Evolutionary conservation across 345 rosid species (phyloP).

Genomic region (Populus tremula): DNA sequence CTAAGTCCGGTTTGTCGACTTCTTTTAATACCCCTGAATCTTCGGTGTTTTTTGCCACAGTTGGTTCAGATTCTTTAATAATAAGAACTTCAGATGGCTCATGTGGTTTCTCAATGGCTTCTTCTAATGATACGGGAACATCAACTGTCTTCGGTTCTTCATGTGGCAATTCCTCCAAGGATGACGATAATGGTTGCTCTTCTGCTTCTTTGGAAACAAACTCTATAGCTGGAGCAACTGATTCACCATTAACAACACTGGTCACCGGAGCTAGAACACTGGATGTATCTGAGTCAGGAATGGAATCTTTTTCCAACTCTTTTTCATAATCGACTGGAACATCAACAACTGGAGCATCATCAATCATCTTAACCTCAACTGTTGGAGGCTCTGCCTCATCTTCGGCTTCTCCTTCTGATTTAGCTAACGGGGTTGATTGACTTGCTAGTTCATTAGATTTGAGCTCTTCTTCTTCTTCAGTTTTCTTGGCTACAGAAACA

Average conservation of each 20-base stretch:
- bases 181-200: background rate
- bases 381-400: background rate
- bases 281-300: background rate
- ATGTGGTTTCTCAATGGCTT: constrained; percentile 4
- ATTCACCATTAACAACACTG: background rate
- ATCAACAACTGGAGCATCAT: background rate
- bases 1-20: background rate
- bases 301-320: background rate
- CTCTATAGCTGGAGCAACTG: constrained; percentile 6
- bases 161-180: background rate
- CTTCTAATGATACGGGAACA: background rate
- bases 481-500: background rate
- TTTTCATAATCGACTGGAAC: background rate
- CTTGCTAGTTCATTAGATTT: background rate
- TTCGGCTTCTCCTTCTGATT: background rate
- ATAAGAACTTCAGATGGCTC: constrained; percentile 10
- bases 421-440: background rate
- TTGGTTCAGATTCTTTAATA: background rate
- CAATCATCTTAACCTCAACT: constrained; percentile 8
- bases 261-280: background rate
- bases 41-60: background rate
- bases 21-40: constrained; percentile 6
- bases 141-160: background rate
- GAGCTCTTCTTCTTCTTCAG: background rate
- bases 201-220: background rate